Evolutionary conservation across 768 basidiomycete genomes (phyloP).

Genomic region (Floccularia luteovirens): DNA sequence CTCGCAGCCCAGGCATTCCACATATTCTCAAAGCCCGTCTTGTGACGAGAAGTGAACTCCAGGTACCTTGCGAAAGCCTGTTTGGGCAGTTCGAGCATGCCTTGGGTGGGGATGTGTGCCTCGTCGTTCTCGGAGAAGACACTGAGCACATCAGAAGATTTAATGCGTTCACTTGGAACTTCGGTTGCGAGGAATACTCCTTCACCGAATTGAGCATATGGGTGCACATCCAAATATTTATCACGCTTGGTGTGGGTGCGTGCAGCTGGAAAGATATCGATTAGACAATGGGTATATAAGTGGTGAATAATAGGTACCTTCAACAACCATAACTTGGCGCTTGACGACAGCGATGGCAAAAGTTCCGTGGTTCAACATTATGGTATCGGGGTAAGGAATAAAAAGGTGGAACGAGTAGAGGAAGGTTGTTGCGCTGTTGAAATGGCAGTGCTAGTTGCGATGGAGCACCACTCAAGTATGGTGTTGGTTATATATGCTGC

Average conservation of each 20-base stretch:
- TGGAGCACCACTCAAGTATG: no score
- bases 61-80: conserved; percentile 52
- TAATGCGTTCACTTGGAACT: conserved; percentile 57
- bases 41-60: conserved; percentile 42
- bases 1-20: conserved; percentile 41
- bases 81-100: conserved; percentile 60
- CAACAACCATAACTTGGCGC: conserved; percentile 60
- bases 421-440: not conserved
- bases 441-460: not conserved
- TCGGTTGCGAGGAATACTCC: conserved; percentile 57
- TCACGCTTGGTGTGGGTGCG: conserved; percentile 49
- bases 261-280: conserved; percentile 30
- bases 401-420: not conserved
- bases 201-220: conserved; percentile 56
- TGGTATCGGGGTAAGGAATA: conserved; percentile 2
- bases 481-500: no score
- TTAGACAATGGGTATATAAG: not conserved
- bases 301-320: conserved; percentile 33
- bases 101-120: conserved; percentile 22
- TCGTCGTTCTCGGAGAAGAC: conserved; percentile 41
- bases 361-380: conserved; percentile 44
- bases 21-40: conserved; percentile 48
- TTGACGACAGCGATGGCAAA: conserved; percentile 65
- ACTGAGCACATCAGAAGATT: conserved; percentile 48
- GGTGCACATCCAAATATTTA: conserved; percentile 57